Evolutionary conservation across 768 basidiomycete species (phyloP).

Genomic region (Neoboletus magnificus): DNA sequence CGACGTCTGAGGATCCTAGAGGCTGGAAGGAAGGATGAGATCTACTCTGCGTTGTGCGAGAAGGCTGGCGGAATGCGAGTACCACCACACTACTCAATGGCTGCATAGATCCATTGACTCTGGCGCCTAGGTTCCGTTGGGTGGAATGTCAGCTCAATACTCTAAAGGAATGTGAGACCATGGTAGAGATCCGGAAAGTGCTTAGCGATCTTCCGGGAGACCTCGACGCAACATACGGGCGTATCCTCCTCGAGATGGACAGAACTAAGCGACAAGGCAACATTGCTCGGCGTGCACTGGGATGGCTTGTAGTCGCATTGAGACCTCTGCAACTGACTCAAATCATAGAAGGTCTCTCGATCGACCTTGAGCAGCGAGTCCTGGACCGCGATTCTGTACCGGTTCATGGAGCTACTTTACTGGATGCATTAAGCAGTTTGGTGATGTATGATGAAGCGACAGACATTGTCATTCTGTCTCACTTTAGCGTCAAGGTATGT

Average conservation of each 20-base stretch:
- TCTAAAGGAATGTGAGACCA: background rate
- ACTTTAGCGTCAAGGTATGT: slow-evolving; percentile 7
- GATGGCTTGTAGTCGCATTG: slow-evolving; percentile 2
- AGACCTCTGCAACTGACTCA: background rate
- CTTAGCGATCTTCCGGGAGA: background rate
- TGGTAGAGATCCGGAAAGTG: background rate
- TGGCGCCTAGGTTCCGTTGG: slow-evolving; percentile 7
- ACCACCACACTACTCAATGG: background rate
- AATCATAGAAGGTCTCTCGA: slow-evolving; percentile 1
- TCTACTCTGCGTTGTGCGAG: background rate
- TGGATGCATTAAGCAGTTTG: slow-evolving; percentile 4
- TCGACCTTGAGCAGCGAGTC: background rate
- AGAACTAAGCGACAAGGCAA: background rate
- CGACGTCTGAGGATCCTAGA: background rate
- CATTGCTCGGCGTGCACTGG: background rate
- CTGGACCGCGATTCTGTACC: background rate
- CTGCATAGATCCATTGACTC: background rate
- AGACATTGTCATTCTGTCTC: slow-evolving; percentile 2
- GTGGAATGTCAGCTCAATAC: slow-evolving; percentile 6
- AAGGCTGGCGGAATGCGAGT: slow-evolving; percentile 13
- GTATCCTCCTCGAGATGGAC: background rate
- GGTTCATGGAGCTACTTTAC: background rate
- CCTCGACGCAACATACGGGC: background rate
- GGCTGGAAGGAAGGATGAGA: background rate
- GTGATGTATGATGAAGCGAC: slow-evolving; percentile 1